These are phyloP conservation scores for Russula sp. DNA, from an alignment of 768 basidiomycete species.

Conservation along the genomic window DNA sequence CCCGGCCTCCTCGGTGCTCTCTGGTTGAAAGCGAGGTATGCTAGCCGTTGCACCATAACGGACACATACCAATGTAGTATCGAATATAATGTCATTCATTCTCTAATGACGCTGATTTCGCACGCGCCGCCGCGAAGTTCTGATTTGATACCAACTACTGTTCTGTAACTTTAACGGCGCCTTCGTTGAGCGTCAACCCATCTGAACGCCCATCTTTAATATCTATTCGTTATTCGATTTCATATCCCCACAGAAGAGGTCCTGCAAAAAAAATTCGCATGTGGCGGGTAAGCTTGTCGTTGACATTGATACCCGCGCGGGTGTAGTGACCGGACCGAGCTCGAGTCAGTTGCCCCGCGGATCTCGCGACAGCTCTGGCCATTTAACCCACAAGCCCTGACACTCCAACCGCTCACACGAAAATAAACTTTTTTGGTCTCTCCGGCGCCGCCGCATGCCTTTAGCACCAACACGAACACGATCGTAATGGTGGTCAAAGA, in stretches of 20 bases:
- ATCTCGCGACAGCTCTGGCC: not conserved
- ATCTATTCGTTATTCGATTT: too few species aligned
- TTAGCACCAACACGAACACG: not conserved
- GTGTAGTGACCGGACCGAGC: too few species aligned
- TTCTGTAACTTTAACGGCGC: too few species aligned
- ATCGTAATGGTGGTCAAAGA: not conserved
- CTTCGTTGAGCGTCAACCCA: too few species aligned
- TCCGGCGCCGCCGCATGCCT: constrained; percentile 1
- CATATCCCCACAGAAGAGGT: too few species aligned
- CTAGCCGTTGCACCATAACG: constrained; percentile 20
- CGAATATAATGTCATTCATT: not conserved
- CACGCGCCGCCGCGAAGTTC: not conserved
- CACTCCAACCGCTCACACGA: not conserved
- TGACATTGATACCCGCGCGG: too few species aligned
- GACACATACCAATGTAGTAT: not conserved
- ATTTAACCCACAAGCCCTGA: not conserved
- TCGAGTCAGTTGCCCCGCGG: not conserved
- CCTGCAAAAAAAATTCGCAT: too few species aligned
- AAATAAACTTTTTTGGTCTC: not conserved
- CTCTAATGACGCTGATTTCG: not conserved
- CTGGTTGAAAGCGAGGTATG: constrained; percentile 17
- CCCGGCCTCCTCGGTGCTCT: constrained; percentile 15
- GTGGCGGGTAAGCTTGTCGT: too few species aligned
- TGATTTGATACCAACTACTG: too few species aligned
- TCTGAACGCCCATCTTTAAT: too few species aligned